Percentiles rank a stretch among this genome's conserved stretches.
These are phyloP conservation scores for Clarireedia homoeocarpa DNA, from an alignment of 2,329 filamentous ascomycete species.

Conservation along the genomic window DNA sequence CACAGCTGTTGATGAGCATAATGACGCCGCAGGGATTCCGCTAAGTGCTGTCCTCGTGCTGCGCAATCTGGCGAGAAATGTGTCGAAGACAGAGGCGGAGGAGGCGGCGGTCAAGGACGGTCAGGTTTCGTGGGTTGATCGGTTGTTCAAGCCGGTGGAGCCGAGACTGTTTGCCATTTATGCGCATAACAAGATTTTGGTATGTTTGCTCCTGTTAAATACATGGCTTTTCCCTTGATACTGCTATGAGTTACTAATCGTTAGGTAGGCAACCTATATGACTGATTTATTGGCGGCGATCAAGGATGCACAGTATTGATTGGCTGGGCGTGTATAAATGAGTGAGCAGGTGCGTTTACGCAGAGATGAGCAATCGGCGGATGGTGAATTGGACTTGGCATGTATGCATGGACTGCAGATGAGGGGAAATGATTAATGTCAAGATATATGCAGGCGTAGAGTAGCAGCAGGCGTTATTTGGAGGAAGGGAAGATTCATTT, in stretches of 20 bases:
- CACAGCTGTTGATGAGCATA: conserved; percentile 46
- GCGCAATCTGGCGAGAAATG: conserved; percentile 66
- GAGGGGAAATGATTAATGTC: neutral
- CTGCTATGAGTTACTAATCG: too few species aligned
- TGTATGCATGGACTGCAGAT: neutral
- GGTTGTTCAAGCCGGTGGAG: conserved; percentile 57
- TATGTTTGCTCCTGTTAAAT: conserved; percentile 29
- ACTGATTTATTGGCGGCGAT: conserved; percentile 14
- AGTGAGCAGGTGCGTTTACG: neutral
- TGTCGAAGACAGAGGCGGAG: conserved; percentile 52
- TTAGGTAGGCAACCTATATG: conserved; percentile 14
- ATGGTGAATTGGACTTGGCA: neutral
- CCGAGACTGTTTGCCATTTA: conserved; percentile 60
- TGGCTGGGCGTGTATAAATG: neutral
- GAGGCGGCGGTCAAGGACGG: conserved; percentile 46
- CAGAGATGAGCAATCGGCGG: neutral
- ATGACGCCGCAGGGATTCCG: conserved; percentile 69
- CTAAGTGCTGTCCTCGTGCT: conserved; percentile 70
- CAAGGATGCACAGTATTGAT: conserved; percentile 11
- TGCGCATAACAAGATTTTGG: conserved; percentile 58
- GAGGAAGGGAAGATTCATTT: neutral
- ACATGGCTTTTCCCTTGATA: conserved; percentile 13
- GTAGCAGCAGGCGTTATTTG: neutral
- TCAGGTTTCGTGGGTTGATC: conserved; percentile 56
- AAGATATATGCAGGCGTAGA: neutral